Conservation (phyloP, 2,329 filamentous ascomycete genomes). For the Fusarium sp. region DNA sequence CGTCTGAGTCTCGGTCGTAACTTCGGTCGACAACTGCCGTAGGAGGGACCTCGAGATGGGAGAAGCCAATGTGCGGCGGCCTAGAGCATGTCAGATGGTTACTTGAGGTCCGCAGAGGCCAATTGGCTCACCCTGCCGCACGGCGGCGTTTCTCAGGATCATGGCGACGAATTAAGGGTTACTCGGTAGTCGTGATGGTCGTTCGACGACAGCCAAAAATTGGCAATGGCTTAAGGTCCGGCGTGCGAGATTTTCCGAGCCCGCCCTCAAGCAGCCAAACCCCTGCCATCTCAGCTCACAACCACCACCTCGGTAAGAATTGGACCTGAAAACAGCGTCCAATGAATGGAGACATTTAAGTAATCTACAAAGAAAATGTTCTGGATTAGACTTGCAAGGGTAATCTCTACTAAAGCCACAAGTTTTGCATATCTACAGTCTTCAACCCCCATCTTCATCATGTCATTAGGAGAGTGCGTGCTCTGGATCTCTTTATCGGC, state of each 20-base stretch:
- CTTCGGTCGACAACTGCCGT: conserved; percentile 50
- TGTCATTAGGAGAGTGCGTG: conserved; percentile 48
- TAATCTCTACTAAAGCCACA: conserved; percentile 47
- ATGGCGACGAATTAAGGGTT: conserved; percentile 55
- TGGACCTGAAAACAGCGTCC: not conserved
- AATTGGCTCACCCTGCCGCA: conserved; percentile 65
- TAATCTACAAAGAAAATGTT: conserved; percentile 21
- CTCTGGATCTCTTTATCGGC: conserved; percentile 56
- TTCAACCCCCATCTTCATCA: conserved; percentile 49
- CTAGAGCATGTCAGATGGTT: conserved; percentile 50
- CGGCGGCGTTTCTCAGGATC: conserved; percentile 67
- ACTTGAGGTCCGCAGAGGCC: not conserved
- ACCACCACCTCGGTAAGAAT: not conserved
- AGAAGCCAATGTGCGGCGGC: conserved; percentile 64
- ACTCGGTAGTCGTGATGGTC: conserved; percentile 34
- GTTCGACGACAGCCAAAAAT: conserved; percentile 47
- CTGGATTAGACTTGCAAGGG: conserved; percentile 40
- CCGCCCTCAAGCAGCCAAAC: conserved; percentile 16
- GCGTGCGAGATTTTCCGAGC: conserved; percentile 43
- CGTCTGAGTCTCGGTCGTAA: conserved; percentile 22
- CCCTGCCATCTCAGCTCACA: not conserved
- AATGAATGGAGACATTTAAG: conserved; percentile 15
- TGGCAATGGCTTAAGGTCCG: conserved; percentile 36
- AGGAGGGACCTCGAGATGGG: conserved; percentile 53
- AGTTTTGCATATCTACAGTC: conserved; percentile 50